Evolutionary conservation across 768 basidiomycete genomes (phyloP), one percentile per base, ranked within the genome.

Genomic region (Tulasnella sp.): DNA sequence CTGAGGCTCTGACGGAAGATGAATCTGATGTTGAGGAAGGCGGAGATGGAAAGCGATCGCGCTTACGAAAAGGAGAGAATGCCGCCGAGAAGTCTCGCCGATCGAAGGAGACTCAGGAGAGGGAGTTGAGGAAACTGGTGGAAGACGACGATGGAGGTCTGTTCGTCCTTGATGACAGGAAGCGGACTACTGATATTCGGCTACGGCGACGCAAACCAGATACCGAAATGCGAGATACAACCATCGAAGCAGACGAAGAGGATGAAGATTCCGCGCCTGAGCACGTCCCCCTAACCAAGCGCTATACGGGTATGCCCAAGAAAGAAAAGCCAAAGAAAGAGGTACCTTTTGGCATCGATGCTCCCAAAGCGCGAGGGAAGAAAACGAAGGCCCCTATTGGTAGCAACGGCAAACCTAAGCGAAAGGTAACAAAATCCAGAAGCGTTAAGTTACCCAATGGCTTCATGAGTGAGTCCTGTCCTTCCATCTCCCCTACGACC

Each of bases 341-440:
- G 77, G 78, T 12, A 79, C 78, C 68, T 76, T 77, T 3, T 71
- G 39, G 58, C 73, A 70, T 8, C 80, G 80, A 82, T 19, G 52
- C 82, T 17, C 79, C 77, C 82, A 84, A 76, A 83, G 83, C 74
- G 85, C 85, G 81, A 75, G 83, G 82, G 79, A 79, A 79, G 75
- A 86, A 85, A 76, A 79, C 86, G 15, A 86, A 85, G 4, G 81
- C 89, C n/a, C 93, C 93, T 0, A 83, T 92, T n/a, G 93, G 93
- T 0, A 84, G 84, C 49, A 95, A 94, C 77, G 93, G 93, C 6
- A 80, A 93, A 75, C 92, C 88, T 85, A 94, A 94, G 84, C 87
- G 85, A 79, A 86, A 89, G 9, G 85, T 92, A 2, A 80, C 88
- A 31, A 92, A 89, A 80, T 89, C 87, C 58, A 85, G 87, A 78